Base-by-base conservation (phyloP, 306 rosid genomes). In the Casuarina equisetifolia region DNA sequence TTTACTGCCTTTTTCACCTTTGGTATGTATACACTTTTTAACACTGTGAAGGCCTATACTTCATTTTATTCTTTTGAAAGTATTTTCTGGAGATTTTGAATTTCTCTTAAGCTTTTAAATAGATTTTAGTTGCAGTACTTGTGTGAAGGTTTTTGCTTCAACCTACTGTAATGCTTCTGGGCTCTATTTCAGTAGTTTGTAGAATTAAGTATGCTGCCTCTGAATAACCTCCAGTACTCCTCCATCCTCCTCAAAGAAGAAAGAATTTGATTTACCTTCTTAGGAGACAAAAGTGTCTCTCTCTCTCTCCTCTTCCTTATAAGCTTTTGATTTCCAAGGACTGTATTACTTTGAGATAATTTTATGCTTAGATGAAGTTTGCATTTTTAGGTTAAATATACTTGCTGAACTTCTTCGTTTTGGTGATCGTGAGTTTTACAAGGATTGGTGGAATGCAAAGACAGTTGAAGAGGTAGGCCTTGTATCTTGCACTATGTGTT, bases 371-470 rank as follows among this genome's bases (percentile, higher is more conserved):
- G 76, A 63, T 76, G 7, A 52, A 59, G 66, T 77, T 70, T 80
- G 61, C 75, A 48, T 45, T 78, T 86, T 81, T 79, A 96, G 99
- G 99, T 91, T 96, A 78, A 96, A 96, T 84, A 92, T 96, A 85
- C 89, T 96, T 19, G 99, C 99, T 67, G 99, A 96, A 88, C 86
- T 96, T 84, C 98, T 96, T 72, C 84, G 86, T 12, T 96, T 96
- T 91, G 99, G 99, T 82, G 99, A 96, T 77, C 94, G 99, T 15
- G 98, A 90, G 80, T 96, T 96, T 79, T 96, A 96, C 87, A 88
- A 90, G 81, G 99, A 91, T 79, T 96, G 99, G 99, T 96, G 99
- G 99, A 96, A 96, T 87, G 99, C 98, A 73, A 87, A 89, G 88
- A 96, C 93, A 58, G 90, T 92, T 76, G 98, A 91, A 80, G 99